Conservation (phyloP, 768 basidiomycete genomes). For the Daedaleopsis nitida region DNA sequence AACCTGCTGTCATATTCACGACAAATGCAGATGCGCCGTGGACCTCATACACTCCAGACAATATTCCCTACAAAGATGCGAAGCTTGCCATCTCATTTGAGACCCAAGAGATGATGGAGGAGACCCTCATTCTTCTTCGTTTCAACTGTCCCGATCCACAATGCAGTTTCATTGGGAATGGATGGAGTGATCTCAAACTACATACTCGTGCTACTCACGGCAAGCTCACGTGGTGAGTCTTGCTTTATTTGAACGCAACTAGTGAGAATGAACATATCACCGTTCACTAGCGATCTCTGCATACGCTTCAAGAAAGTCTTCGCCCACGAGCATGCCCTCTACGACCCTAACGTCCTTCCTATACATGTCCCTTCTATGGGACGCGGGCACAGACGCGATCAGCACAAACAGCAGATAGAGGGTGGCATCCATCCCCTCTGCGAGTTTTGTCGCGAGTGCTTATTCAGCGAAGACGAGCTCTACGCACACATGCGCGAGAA, state of each 20-base stretch:
- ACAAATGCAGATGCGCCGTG: constrained; percentile 61
- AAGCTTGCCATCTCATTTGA: constrained; percentile 86
- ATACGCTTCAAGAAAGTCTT: constrained; percentile 92
- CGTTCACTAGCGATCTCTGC: constrained; percentile 71
- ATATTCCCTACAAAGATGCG: constrained; percentile 64
- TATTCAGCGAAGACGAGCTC: constrained; percentile 92
- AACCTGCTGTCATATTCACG: constrained; percentile 76
- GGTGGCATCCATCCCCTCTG: constrained; percentile 79
- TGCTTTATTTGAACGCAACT: background rate
- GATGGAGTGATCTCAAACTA: constrained; percentile 88
- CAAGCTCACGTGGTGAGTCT: constrained; percentile 75
- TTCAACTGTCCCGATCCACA: constrained; percentile 91
- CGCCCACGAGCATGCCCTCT: constrained; percentile 90
- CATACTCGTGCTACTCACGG: constrained; percentile 80
- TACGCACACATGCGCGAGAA: constrained; percentile 89
- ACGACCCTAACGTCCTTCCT: constrained; percentile 62
- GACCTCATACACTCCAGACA: constrained; percentile 55
- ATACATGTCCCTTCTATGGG: constrained; percentile 77
- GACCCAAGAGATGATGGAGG: constrained; percentile 93
- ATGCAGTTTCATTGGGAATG: constrained; percentile 82
- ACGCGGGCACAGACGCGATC: constrained; percentile 10
- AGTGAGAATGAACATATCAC: background rate
- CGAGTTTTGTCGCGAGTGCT: constrained; percentile 90
- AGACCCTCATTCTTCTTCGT: constrained; percentile 84
- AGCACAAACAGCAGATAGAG: constrained; percentile 47